phyloP scores from a whole-genome alignment of 139 green algal species.

The Mychonastes homosphaera region DNA sequence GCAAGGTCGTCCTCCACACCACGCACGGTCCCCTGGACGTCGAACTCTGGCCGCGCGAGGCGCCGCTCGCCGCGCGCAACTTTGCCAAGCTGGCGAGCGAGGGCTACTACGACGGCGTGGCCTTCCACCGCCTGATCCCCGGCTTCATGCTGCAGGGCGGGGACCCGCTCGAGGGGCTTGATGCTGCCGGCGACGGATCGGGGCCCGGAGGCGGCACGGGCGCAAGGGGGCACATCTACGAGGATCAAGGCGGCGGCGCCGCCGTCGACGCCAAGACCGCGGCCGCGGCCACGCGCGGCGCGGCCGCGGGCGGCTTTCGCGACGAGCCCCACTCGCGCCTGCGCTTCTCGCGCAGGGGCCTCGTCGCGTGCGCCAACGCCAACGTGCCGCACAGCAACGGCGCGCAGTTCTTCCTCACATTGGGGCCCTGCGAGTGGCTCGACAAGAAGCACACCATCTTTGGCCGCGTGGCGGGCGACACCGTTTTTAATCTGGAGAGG shows the following conservation, averaged over 20 bases:
- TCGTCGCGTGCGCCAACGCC: conserved; percentile 90
- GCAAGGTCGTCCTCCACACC: conserved; percentile 88
- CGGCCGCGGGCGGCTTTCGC: conserved; percentile 58
- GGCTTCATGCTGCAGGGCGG: conserved; percentile 60
- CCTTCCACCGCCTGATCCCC: conserved; percentile 86
- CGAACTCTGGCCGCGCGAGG: conserved; percentile 94
- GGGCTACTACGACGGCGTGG: conserved; percentile 84
- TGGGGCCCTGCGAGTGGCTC: conserved; percentile 70
- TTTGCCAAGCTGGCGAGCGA: conserved; percentile 95
- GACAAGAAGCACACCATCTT: conserved; percentile 91
- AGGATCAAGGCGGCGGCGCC: no score
- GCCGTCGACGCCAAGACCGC: no score
- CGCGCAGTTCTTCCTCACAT: conserved; percentile 87
- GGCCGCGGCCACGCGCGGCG: no score
- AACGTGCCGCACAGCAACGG: conserved; percentile 80
- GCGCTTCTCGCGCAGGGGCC: conserved; percentile 78
- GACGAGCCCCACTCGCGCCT: conserved; percentile 90
- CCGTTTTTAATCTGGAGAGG: conserved; percentile 81
- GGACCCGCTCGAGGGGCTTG: conserved; percentile 35
- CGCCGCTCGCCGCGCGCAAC: conserved; percentile 76
- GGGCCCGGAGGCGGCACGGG: no score
- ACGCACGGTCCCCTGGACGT: conserved; percentile 85
- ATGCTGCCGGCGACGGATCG: no score
- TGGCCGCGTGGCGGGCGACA: conserved; percentile 78
- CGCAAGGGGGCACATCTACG: no score